Percentiles rank a stretch among this genome's conserved stretches.
phyloP scores from a whole-genome alignment of 306 rosid genomes.

The Ammopiptanthus mongolicus region DNA sequence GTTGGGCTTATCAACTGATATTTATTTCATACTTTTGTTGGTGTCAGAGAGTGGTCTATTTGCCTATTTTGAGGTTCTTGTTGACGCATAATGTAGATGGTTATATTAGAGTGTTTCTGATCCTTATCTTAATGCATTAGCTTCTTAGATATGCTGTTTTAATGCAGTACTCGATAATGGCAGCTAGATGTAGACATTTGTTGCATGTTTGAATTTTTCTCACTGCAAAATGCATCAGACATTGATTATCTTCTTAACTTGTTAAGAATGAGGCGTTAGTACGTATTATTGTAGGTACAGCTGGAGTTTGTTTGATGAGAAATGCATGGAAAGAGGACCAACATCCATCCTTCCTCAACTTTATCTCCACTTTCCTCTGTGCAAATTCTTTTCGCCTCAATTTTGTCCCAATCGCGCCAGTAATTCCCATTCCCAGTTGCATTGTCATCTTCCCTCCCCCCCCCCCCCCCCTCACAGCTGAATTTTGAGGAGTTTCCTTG shows the following conservation, averaged over 20 bases:
- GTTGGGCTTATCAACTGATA: neutral
- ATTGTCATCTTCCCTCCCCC: neutral
- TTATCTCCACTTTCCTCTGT: slow-evolving; percentile 65
- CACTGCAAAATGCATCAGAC: neutral
- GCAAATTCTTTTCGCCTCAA: slow-evolving; percentile 71
- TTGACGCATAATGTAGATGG: neutral
- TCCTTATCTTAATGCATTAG: neutral
- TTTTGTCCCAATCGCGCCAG: slow-evolving; percentile 66
- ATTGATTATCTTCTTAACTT: neutral
- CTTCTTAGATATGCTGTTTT: neutral
- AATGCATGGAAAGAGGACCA: slow-evolving; percentile 73
- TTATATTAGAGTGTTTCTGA: neutral
- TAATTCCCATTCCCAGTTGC: slow-evolving; percentile 19
- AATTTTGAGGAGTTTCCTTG: slow-evolving; percentile 14
- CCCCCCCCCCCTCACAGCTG: neutral
- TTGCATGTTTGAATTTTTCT: neutral
- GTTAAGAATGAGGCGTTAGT: neutral
- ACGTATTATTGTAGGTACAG: slow-evolving; percentile 30
- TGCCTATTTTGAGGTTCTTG: neutral
- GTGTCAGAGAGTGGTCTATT: neutral
- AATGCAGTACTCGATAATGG: neutral
- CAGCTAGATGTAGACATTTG: neutral
- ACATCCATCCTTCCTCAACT: slow-evolving; percentile 59
- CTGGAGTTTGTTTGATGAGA: slow-evolving; percentile 88
- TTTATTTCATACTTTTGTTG: neutral